These are phyloP conservation scores for Pseudocercospora fuligena DNA, from an alignment of 2,329 filamentous ascomycete species.

Conservation along the genomic window DNA sequence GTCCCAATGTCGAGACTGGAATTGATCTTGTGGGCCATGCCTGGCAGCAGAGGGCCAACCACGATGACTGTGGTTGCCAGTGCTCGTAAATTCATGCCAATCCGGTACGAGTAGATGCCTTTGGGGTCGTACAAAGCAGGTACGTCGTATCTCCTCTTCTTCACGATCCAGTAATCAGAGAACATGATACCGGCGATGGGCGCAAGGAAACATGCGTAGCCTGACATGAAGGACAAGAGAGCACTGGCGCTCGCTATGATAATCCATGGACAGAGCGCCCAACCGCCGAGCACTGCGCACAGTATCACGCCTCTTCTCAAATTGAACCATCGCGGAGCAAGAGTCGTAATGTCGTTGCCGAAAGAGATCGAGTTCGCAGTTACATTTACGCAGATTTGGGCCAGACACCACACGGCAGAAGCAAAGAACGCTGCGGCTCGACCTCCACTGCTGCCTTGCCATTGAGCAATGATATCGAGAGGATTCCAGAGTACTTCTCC, in stretches of 20 bases:
- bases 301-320: slow-evolving; percentile 47
- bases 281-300: slow-evolving; percentile 50
- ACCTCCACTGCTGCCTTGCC: slow-evolving; percentile 21
- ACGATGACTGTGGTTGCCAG: slow-evolving; percentile 60
- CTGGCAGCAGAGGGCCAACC: slow-evolving; percentile 61
- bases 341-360: slow-evolving; percentile 57
- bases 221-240: slow-evolving; percentile 53
- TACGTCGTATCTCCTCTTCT: slow-evolving; percentile 53
- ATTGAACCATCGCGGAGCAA: slow-evolving; percentile 59
- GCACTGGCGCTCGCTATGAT: slow-evolving; percentile 63
- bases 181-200: slow-evolving; percentile 66
- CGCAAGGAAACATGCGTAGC: slow-evolving; percentile 67
- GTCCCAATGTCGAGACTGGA: slow-evolving; percentile 15
- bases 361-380: slow-evolving; percentile 57
- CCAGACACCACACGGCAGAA: slow-evolving; percentile 58
- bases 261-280: slow-evolving; percentile 68
- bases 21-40: slow-evolving; percentile 38
- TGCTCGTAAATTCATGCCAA: slow-evolving; percentile 63
- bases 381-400: slow-evolving; percentile 57
- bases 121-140: slow-evolving; percentile 56
- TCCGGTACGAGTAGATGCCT: slow-evolving; percentile 56
- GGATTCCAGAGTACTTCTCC: slow-evolving; percentile 42
- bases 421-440: slow-evolving; percentile 31
- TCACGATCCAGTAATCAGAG: slow-evolving; percentile 64
- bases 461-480: slow-evolving; percentile 24